Evolutionary conservation across 306 rosid species (phyloP).

Genomic region (Inga leiocalycina): DNA sequence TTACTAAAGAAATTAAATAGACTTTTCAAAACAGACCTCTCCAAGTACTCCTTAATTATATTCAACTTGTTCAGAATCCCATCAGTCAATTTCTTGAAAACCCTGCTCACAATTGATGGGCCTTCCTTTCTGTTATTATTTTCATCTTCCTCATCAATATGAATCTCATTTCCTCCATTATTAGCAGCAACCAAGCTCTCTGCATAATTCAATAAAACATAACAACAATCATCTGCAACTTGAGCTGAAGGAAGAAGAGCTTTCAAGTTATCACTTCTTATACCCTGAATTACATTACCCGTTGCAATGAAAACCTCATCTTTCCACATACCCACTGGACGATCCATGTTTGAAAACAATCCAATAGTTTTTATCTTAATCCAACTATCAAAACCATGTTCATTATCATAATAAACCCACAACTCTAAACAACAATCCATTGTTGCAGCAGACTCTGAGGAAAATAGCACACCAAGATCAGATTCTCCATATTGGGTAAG

Average conservation of each 20-base stretch:
- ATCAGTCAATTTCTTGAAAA: not conserved
- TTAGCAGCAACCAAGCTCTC: slow-evolving; percentile 28
- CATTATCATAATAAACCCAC: slow-evolving; percentile 32
- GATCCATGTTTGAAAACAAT: slow-evolving; percentile 13
- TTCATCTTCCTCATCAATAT: not conserved
- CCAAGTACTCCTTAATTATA: not conserved
- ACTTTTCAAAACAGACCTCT: not conserved
- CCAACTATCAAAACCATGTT: slow-evolving; percentile 32
- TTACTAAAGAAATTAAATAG: not conserved
- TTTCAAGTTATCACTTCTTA: slow-evolving; percentile 17
- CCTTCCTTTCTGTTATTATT: not conserved
- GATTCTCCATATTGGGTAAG: slow-evolving; percentile 25
- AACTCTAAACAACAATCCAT: slow-evolving; percentile 29
- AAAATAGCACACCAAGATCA: slow-evolving; percentile 24
- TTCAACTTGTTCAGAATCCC: not conserved
- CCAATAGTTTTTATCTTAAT: not conserved
- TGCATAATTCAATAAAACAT: slow-evolving; percentile 25
- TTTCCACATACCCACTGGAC: slow-evolving; percentile 31
- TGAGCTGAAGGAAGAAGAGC: slow-evolving; percentile 28
- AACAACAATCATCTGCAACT: slow-evolving; percentile 25
- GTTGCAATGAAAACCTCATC: slow-evolving; percentile 39
- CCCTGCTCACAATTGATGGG: not conserved
- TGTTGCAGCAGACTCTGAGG: not conserved
- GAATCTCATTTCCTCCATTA: not conserved
- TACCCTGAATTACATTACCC: slow-evolving; percentile 6